Evolutionary conservation across 257 asterid genomes (phyloP), one percentile per base, ranked within the genome.

Genomic region (Przewalskia tangutica): DNA sequence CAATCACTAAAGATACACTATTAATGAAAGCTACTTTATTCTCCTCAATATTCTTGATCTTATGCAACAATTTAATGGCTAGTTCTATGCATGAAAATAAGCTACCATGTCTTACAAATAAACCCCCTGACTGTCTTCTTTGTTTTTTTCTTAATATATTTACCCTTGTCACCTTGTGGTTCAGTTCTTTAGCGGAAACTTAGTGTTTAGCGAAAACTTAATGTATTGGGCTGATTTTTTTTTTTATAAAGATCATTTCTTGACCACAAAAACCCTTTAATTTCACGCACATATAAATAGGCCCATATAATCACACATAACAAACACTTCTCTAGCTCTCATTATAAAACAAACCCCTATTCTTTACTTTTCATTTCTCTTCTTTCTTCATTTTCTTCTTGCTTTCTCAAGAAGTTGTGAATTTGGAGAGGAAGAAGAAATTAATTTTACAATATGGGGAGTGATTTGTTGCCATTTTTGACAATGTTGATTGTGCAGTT

Each of bases 401-500:
- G 56, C 83, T 66, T 4, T 44, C 51, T 78, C 68, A 38, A 46
- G 73, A 68, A 56, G 84, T 77, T 54, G 59, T 64, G 71, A 64
- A 77, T 76, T 70, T 42, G 68, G 63, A 83, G 85, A 4, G 9
- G 73, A 59, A 82, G 71, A 64, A 42, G 83, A 40, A 67, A 34
- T 40, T 50, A 77, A 34, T 13, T 10, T 64, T 5, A 3, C 1
- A 46, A 7, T 6, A 85, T 89, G 93, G 92, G 55, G 82, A 84
- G 86, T 20, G 89, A 85, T 82, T 60, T 88, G 65, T 53, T 89
- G 87, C 88, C 97, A 0, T 85, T 91, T 77, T 80, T 91, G 88
- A 76, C 82, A 58, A 95, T 95, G 99, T 91, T 89, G 13, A 48
- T 88, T 14, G 98, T 95, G 36, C 99, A 95, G 64, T 11, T 92